Percentiles rank a stretch among this genome's conserved stretches.
Evolutionary conservation across 495 filamentous ascomycete species (phyloP).

Genomic region (Podospora tetraspora): DNA sequence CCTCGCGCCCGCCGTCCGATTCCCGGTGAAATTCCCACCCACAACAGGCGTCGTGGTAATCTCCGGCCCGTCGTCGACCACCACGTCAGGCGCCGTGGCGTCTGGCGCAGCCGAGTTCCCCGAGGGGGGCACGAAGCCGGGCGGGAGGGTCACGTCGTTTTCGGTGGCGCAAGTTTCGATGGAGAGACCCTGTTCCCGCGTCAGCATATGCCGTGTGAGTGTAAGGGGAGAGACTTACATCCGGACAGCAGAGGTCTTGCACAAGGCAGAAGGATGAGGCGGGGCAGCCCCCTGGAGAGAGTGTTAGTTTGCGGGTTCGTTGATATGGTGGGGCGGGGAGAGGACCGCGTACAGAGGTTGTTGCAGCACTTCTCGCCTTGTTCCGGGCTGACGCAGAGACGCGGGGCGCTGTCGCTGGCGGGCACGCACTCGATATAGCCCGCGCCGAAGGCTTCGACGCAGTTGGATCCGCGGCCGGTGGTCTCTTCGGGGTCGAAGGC

Average conservation of each 20-base stretch:
- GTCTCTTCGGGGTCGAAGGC: conserved; percentile 16
- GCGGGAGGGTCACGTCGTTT: conserved; percentile 10
- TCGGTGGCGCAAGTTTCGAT: conserved; percentile 5
- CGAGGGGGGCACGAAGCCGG: conserved; percentile 5
- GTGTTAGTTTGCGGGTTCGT: not conserved
- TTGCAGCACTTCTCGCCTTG: conserved; percentile 11
- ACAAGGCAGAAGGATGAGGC: conserved; percentile 6
- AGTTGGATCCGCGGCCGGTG: conserved; percentile 8
- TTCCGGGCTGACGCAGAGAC: conserved; percentile 9
- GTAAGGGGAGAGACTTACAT: not conserved
- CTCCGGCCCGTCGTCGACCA: not conserved
- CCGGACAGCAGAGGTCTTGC: conserved; percentile 11
- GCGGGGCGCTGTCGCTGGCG: not conserved
- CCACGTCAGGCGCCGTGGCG: not conserved
- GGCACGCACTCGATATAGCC: conserved; percentile 15
- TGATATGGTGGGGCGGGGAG: not conserved
- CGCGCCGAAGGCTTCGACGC: conserved; percentile 12
- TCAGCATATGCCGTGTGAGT: not conserved
- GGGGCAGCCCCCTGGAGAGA: conserved; percentile 6
- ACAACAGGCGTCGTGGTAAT: not conserved
- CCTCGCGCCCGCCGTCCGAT: not conserved
- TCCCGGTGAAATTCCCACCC: not conserved
- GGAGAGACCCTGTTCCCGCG: conserved; percentile 4
- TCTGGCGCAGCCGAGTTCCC: not conserved
- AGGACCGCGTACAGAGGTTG: not conserved